A percentile compares a stretch with the other conserved stretches of the same genome.
phyloP scores from a whole-genome alignment of 208 protist species.

The Strigomonas galati region DNA sequence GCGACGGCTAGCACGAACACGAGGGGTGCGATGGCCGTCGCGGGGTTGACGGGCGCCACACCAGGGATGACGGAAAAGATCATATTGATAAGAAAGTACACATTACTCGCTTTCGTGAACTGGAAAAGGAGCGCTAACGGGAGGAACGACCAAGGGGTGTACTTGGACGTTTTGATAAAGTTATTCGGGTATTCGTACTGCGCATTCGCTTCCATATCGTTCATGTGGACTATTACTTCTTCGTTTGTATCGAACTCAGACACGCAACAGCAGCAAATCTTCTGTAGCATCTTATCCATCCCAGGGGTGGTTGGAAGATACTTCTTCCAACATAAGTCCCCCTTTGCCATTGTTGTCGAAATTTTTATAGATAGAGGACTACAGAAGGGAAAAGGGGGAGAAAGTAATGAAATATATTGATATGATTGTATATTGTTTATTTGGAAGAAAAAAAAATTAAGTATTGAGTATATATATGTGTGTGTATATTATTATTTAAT shows the following conservation, averaged over 20 bases:
- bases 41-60: conserved; percentile 86
- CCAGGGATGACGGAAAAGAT: conserved; percentile 90
- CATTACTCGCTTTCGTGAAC: conserved; percentile 90
- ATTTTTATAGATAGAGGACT: too few species aligned
- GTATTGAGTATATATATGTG: conserved; percentile 13
- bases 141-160: conserved; percentile 90
- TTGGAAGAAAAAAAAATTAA: conserved; percentile 10
- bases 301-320: conserved; percentile 27
- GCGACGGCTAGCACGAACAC: conserved; percentile 89
- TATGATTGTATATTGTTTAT: neutral
- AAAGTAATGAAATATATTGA: too few species aligned
- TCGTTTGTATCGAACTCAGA: conserved; percentile 37
- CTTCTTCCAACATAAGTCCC: conserved; percentile 20
- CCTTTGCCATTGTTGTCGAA: conserved; percentile 25
- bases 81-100: conserved; percentile 95
- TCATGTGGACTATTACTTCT: conserved; percentile 83
- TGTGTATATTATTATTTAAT: conserved; percentile 1
- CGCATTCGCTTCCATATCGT: conserved; percentile 59
- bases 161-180: conserved; percentile 93
- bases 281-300: conserved; percentile 33
- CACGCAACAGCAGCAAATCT: conserved; percentile 37
- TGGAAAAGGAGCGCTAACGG: conserved; percentile 92
- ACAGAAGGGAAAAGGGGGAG: too few species aligned
- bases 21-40: conserved; percentile 87
- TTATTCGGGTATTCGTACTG: conserved; percentile 78